A percentile compares a stretch with the other conserved stretches of the same genome.
Conservation (phyloP, 2,329 filamentous ascomycete genomes). For the Gliomastix tumulicola region DNA sequence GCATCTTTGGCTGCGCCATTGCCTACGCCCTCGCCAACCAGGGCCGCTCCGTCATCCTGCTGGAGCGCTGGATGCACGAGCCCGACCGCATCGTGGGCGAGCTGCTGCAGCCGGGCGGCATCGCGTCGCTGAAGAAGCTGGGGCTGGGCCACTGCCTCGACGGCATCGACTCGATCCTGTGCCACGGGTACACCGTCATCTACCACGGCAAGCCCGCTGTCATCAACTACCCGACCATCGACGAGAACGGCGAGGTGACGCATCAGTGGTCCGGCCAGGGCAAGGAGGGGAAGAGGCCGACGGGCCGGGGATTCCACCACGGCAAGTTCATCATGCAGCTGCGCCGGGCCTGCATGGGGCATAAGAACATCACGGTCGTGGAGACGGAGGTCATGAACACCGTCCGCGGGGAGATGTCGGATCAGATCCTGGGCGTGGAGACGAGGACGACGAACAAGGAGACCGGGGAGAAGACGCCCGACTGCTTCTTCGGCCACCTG, state of each 20-base stretch:
- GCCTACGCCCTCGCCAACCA: constrained; percentile 82
- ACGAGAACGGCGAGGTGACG: constrained; percentile 34
- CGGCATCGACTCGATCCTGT: constrained; percentile 77
- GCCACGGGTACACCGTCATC: constrained; percentile 80
- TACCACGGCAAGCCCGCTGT: constrained; percentile 68
- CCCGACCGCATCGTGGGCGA: constrained; percentile 96
- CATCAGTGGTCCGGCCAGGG: constrained; percentile 24
- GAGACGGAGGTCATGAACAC: constrained; percentile 80
- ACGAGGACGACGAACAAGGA: constrained; percentile 56
- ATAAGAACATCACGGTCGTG: constrained; percentile 81
- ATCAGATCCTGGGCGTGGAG: constrained; percentile 78
- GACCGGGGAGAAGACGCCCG: constrained; percentile 48
- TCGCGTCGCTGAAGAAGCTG: constrained; percentile 71
- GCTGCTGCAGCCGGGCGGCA: constrained; percentile 86
- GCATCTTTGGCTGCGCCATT: constrained; percentile 80
- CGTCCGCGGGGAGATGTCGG: constrained; percentile 60
- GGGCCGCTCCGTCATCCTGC: constrained; percentile 80
- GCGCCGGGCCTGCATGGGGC: constrained; percentile 63
- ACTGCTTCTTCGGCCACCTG: constrained; percentile 82
- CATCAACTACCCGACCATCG: constrained; percentile 71
- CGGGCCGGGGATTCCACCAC: constrained; percentile 85
- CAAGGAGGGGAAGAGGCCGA: constrained; percentile 35
- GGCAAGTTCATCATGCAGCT: constrained; percentile 85
- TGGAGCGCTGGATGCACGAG: constrained; percentile 85
- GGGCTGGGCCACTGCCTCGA: constrained; percentile 79